Conservation (phyloP, 805 yeast genomes). For the Candida montana region DNA sequence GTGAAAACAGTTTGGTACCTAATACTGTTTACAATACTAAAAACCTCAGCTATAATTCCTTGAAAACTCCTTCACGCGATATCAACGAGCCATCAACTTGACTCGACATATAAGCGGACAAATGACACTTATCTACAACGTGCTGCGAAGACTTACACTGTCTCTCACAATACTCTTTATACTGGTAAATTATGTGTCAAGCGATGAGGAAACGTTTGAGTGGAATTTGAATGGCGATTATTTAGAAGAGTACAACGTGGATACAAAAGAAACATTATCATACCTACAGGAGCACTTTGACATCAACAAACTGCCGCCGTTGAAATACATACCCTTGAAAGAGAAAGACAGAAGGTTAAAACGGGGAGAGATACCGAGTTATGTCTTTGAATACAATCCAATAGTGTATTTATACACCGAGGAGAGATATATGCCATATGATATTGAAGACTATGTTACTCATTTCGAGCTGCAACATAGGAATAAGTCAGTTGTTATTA, state of each 20-base stretch:
- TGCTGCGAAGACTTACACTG: too few relatives aligned
- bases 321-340: slow-evolving; percentile 27
- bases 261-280: slow-evolving; percentile 5
- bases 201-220: not conserved
- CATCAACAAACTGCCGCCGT: slow-evolving; percentile 30
- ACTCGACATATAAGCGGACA: too few relatives aligned
- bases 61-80: too few relatives aligned
- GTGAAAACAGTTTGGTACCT: too few relatives aligned
- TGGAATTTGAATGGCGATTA: slow-evolving; percentile 12
- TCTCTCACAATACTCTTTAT: too few relatives aligned
- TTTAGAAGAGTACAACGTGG: slow-evolving; percentile 12
- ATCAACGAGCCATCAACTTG: too few relatives aligned
- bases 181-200: not conserved
- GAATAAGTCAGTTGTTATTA: slow-evolving; percentile 40
- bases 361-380: slow-evolving; percentile 57
- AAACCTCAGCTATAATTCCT: too few relatives aligned
- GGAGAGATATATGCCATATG: slow-evolving; percentile 81
- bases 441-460: slow-evolving; percentile 60
- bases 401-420: slow-evolving; percentile 83
- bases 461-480: slow-evolving; percentile 55
- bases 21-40: too few relatives aligned
- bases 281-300: slow-evolving; percentile 8
- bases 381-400: slow-evolving; percentile 65
- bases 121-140: too few relatives aligned
- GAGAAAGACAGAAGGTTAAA: slow-evolving; percentile 32